phyloP scores from a whole-genome alignment of 202 grass and related monocot species.

The Hordeum pubiflorum region DNA sequence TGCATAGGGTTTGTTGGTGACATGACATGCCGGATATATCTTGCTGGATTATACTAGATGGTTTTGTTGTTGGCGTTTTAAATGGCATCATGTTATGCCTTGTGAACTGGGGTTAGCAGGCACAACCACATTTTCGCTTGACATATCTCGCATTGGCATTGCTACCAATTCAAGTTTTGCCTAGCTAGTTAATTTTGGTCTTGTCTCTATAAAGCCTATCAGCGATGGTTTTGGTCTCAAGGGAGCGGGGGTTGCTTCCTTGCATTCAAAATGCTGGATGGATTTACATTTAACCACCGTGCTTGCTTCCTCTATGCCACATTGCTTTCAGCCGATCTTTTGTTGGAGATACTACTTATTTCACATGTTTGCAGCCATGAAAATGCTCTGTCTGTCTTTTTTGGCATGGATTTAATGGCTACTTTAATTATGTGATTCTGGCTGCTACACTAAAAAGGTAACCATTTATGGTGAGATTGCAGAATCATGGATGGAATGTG shows the following conservation, averaged over 20 bases:
- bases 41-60: not conserved
- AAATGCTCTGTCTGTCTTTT: not conserved
- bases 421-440: not conserved
- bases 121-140: not conserved
- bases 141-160: constrained; percentile 7
- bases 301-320: not conserved
- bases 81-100: not conserved
- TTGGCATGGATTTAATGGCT: not conserved
- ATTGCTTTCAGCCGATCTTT: constrained; percentile 22
- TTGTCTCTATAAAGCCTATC: not conserved
- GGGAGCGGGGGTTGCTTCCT: constrained; percentile 39
- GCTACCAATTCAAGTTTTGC: constrained; percentile 30
- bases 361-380: not conserved
- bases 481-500: not conserved
- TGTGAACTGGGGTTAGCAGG: not conserved
- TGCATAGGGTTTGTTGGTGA: constrained; percentile 15
- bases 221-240: constrained; percentile 26
- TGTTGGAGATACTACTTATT: not conserved
- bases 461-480: not conserved
- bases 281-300: constrained; percentile 23
- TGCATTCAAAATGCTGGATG: not conserved
- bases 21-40: constrained; percentile 14
- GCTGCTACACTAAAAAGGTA: not conserved
- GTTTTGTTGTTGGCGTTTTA: not conserved
- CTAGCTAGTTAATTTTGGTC: constrained; percentile 22